Evolutionary conservation across 1,284 basidiomycete species (phyloP).

Genomic region (Stereum hirsutum): DNA sequence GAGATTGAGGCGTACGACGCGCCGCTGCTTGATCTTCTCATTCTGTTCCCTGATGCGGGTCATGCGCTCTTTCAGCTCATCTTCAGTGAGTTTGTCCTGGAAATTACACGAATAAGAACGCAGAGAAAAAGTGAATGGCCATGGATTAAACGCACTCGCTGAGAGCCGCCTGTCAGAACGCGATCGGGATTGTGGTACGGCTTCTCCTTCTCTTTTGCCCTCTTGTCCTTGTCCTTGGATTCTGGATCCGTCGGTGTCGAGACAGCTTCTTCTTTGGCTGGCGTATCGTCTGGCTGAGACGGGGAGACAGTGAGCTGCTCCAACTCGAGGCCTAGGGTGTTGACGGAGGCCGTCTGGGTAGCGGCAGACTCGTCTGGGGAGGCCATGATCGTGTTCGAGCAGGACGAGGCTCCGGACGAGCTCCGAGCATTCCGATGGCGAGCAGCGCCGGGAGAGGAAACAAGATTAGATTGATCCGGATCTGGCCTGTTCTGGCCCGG

Average conservation of each 20-base stretch:
- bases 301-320: slow-evolving; percentile 28
- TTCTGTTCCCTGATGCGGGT: slow-evolving; percentile 68
- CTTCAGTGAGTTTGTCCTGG: slow-evolving; percentile 68
- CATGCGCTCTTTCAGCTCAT: slow-evolving; percentile 66
- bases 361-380: slow-evolving; percentile 7
- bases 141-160: slow-evolving; percentile 40
- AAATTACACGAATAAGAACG: slow-evolving; percentile 1
- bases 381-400: slow-evolving; percentile 1
- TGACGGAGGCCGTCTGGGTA: too few species aligned
- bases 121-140: neutral
- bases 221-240: slow-evolving; percentile 8
- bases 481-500: too few species aligned
- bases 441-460: too few species aligned
- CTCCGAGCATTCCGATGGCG: neutral
- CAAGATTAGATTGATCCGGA: too few species aligned
- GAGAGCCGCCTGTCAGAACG: slow-evolving; percentile 69
- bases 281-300: neutral
- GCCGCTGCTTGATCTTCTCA: slow-evolving; percentile 72
- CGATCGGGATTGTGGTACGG: slow-evolving; percentile 72
- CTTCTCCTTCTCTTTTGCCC: slow-evolving; percentile 20
- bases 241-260: neutral
- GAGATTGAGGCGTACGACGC: slow-evolving; percentile 36
- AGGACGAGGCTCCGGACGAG: neutral
- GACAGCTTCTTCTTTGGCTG: neutral
- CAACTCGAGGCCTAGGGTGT: slow-evolving; percentile 63